Conservation (phyloP, 768 basidiomycete species). For the Xerocomellus chrysenteron region DNA sequence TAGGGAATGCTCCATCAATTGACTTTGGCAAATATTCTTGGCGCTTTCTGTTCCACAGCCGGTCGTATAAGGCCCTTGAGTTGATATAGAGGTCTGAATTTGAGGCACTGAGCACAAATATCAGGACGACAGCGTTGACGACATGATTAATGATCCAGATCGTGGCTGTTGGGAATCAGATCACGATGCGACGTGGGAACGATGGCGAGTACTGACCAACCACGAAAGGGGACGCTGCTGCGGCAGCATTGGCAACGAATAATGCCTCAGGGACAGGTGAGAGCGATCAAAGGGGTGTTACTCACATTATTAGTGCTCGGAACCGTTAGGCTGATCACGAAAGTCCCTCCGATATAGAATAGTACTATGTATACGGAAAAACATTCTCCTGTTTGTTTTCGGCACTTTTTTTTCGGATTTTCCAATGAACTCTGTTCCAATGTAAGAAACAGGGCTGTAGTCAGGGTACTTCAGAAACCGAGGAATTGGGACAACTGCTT, state of each 20-base stretch:
- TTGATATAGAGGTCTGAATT: constrained; percentile 63
- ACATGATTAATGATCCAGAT: constrained; percentile 40
- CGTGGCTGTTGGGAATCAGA: constrained; percentile 32
- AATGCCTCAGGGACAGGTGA: constrained; percentile 22
- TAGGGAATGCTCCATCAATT: constrained; percentile 34
- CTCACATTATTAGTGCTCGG: constrained; percentile 38
- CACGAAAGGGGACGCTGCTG: constrained; percentile 38
- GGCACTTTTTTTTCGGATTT: constrained; percentile 44
- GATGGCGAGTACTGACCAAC: constrained; percentile 36
- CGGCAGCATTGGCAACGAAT: constrained; percentile 30
- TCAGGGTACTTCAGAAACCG: constrained; percentile 34
- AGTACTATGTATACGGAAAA: constrained; percentile 33
- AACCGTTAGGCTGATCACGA: constrained; percentile 42
- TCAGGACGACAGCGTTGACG: constrained; percentile 40
- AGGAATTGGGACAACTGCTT: constrained; percentile 35
- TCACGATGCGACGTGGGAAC: constrained; percentile 11
- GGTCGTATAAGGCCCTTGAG: constrained; percentile 47
- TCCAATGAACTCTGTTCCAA: constrained; percentile 42
- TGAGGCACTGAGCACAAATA: constrained; percentile 45
- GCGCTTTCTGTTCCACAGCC: constrained; percentile 47
- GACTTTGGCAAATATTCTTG: constrained; percentile 39
- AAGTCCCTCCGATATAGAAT: constrained; percentile 34
- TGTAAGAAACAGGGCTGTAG: constrained; percentile 33
- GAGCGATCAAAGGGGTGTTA: constrained; percentile 13
- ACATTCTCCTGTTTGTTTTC: constrained; percentile 42